phyloP scores from a whole-genome alignment of 345 rosid species.

The Triadica sebifera region DNA sequence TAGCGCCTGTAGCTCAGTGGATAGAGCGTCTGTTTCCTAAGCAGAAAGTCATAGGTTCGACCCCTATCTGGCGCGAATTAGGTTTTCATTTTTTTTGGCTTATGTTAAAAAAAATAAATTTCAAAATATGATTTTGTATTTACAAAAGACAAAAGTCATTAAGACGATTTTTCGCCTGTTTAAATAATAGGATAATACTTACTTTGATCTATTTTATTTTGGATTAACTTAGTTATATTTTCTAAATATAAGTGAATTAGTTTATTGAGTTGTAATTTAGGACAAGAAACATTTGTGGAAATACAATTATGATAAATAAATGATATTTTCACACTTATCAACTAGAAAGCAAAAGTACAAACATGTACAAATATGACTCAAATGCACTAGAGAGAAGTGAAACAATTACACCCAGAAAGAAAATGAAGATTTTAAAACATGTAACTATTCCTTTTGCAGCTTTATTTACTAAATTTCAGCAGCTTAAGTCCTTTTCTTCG shows the following conservation, averaged over 20 bases:
- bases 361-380: neutral
- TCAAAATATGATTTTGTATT: too few species aligned
- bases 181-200: too few species aligned
- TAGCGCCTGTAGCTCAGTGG: slow-evolving; percentile 98
- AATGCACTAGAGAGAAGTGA: neutral
- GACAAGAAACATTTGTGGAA: neutral
- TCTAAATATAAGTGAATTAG: too few species aligned
- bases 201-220: too few species aligned
- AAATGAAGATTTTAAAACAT: neutral
- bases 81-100: neutral
- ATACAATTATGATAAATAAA: neutral
- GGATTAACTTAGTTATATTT: too few species aligned
- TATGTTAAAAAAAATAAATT: too few species aligned
- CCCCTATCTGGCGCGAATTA: slow-evolving; percentile 23
- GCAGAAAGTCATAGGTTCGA: slow-evolving; percentile 26
- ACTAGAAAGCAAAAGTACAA: neutral
- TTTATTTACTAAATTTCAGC: slow-evolving; percentile 8
- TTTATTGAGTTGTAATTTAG: too few species aligned
- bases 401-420: neutral
- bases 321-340: neutral
- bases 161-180: too few species aligned
- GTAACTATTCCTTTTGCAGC: neutral
- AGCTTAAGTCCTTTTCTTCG: neutral
- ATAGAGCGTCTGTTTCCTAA: slow-evolving; percentile 99
- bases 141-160: too few species aligned